Conservation (phyloP, 139 green algal species). For the Micromonas pusilla region DNA sequence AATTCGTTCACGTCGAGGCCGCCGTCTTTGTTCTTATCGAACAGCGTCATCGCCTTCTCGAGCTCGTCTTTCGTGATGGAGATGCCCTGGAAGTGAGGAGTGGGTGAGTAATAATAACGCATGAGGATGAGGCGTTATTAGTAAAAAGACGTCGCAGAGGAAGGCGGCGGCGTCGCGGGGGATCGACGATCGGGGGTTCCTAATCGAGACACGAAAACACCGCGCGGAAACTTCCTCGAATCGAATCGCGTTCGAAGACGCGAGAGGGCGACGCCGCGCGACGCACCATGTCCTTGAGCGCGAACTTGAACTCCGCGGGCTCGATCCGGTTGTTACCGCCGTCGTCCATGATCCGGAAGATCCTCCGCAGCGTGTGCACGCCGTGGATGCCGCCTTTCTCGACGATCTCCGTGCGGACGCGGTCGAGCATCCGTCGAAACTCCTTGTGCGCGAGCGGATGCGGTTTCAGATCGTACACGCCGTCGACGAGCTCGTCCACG, state of each 20-base stretch:
- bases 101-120: no score
- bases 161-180: no score
- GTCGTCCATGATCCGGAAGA: constrained; percentile 6
- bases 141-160: no score
- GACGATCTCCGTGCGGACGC: background rate
- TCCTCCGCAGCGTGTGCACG: background rate
- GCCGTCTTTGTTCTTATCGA: constrained; percentile 45
- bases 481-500: background rate
- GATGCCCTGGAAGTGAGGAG: no score
- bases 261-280: no score
- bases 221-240: no score
- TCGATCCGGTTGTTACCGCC: constrained; percentile 1
- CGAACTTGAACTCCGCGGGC: background rate
- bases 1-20: constrained; percentile 49
- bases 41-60: constrained; percentile 39
- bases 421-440: background rate
- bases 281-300: background rate
- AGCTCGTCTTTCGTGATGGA: constrained; percentile 27
- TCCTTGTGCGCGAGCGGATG: background rate
- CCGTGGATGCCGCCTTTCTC: background rate
- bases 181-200: no score
- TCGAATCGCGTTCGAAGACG: no score
- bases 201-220: no score
- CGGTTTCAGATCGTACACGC: background rate
- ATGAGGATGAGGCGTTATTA: no score